Evolutionary conservation across 2,329 filamentous ascomycete species (phyloP).

Genomic region (Aureobasidium uvarum): DNA sequence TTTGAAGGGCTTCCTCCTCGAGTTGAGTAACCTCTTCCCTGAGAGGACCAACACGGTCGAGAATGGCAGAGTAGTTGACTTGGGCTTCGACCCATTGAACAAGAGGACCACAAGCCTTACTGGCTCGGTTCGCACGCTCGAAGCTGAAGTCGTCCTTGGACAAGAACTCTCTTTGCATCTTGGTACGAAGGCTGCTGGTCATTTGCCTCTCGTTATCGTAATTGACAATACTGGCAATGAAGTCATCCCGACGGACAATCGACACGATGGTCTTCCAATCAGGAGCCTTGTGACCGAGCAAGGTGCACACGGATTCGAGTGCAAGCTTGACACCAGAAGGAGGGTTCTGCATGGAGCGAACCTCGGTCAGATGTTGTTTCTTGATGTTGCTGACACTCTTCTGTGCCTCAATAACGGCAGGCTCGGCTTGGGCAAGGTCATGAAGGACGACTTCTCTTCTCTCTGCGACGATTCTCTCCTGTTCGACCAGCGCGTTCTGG

Average conservation of each 20-base stretch:
- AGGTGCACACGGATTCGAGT: slow-evolving; percentile 91
- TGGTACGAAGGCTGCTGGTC: slow-evolving; percentile 75
- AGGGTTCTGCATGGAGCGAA: slow-evolving; percentile 93
- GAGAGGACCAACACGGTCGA: slow-evolving; percentile 89
- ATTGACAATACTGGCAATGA: slow-evolving; percentile 95
- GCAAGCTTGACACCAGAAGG: slow-evolving; percentile 87
- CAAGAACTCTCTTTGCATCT: slow-evolving; percentile 91
- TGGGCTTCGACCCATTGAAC: slow-evolving; percentile 97
- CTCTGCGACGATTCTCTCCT: slow-evolving; percentile 81
- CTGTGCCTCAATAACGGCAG: slow-evolving; percentile 87
- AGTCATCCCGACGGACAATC: slow-evolving; percentile 88
- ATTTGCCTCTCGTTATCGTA: slow-evolving; percentile 96
- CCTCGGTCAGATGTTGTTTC: slow-evolving; percentile 93
- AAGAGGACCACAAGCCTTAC: slow-evolving; percentile 92
- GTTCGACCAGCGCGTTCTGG: slow-evolving; percentile 79
- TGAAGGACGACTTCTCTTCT: slow-evolving; percentile 80
- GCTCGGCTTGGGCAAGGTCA: slow-evolving; percentile 87
- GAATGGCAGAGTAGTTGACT: slow-evolving; percentile 95
- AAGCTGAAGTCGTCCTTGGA: slow-evolving; percentile 95
- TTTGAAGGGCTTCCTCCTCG: slow-evolving; percentile 84
- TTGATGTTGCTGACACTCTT: slow-evolving; percentile 99
- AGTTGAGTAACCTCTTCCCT: slow-evolving; percentile 84
- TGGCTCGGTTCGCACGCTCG: slow-evolving; percentile 92
- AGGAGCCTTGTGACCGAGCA: slow-evolving; percentile 84
- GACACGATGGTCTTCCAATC: slow-evolving; percentile 91